phyloP scores from a whole-genome alignment of 208 protist genomes.

The Leishmania gerbilli region DNA sequence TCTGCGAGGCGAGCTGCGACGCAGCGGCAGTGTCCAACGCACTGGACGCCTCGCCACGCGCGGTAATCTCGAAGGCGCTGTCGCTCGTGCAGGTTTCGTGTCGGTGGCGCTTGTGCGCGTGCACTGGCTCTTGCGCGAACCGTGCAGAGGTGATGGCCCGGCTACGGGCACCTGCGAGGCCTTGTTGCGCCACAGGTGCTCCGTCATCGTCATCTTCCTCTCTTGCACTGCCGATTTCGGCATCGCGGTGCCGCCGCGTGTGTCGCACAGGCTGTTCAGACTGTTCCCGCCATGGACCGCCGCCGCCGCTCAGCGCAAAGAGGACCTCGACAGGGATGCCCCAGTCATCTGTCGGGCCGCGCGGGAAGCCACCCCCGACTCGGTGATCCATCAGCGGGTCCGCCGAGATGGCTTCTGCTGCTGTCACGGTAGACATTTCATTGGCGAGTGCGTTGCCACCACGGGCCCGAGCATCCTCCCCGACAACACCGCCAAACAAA shows the following conservation, averaged over 20 bases:
- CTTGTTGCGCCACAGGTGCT: background rate
- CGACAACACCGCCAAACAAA: background rate
- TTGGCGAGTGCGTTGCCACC: background rate
- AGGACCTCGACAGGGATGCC: slow-evolving; percentile 62
- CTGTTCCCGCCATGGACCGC: background rate
- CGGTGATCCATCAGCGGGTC: slow-evolving; percentile 21
- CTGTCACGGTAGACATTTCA: background rate
- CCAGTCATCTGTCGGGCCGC: slow-evolving; percentile 63
- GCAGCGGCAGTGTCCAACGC: background rate
- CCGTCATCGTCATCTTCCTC: background rate
- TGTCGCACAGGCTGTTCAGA: background rate
- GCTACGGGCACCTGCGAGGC: background rate
- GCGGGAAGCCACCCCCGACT: slow-evolving; percentile 44
- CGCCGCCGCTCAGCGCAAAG: slow-evolving; percentile 23
- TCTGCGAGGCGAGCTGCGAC: background rate
- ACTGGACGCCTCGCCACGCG: background rate
- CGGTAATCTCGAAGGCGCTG: background rate
- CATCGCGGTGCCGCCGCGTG: background rate
- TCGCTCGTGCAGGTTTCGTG: background rate
- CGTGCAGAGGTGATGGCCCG: background rate
- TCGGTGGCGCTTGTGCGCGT: background rate
- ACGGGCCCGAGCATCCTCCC: background rate
- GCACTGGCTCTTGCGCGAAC: background rate
- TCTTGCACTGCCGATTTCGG: background rate
- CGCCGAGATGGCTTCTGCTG: background rate